Conservation (phyloP, 768 basidiomycete genomes). For the Suillus variegatus region DNA sequence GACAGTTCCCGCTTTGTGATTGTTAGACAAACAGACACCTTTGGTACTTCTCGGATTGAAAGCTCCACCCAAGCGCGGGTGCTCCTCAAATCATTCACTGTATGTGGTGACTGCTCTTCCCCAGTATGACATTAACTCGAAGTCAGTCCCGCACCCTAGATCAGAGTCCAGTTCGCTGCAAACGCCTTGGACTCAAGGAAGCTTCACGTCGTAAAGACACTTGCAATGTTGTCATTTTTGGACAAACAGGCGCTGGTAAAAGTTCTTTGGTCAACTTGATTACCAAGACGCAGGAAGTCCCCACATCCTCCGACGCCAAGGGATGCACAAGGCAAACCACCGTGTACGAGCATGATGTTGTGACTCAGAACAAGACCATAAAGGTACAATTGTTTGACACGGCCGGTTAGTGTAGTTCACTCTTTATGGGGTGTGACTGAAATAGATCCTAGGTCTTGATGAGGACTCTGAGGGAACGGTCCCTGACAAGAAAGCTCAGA, state of each 20-base stretch:
- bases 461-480: slow-evolving; percentile 30
- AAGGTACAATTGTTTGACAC: slow-evolving; percentile 33
- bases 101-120: too few species aligned
- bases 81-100: too few species aligned
- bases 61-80: too few species aligned
- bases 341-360: not conserved
- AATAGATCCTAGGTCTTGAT: slow-evolving; percentile 23
- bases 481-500: slow-evolving; percentile 23
- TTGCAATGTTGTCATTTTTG: slow-evolving; percentile 30
- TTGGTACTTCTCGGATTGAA: too few species aligned
- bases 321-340: slow-evolving; percentile 14
- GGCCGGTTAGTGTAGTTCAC: not conserved
- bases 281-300: slow-evolving; percentile 31
- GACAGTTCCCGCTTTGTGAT: too few species aligned
- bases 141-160: too few species aligned
- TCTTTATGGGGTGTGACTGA: not conserved
- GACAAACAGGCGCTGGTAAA: slow-evolving; percentile 33
- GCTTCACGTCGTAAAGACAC: not conserved
- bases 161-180: too few species aligned
- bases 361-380: not conserved
- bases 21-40: too few species aligned
- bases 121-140: too few species aligned
- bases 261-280: slow-evolving; percentile 33
- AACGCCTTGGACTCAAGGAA: too few species aligned
- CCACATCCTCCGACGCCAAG: slow-evolving; percentile 17